phyloP scores from a whole-genome alignment of 2,329 filamentous ascomycete species.

The Dothideomycetes sp. region DNA sequence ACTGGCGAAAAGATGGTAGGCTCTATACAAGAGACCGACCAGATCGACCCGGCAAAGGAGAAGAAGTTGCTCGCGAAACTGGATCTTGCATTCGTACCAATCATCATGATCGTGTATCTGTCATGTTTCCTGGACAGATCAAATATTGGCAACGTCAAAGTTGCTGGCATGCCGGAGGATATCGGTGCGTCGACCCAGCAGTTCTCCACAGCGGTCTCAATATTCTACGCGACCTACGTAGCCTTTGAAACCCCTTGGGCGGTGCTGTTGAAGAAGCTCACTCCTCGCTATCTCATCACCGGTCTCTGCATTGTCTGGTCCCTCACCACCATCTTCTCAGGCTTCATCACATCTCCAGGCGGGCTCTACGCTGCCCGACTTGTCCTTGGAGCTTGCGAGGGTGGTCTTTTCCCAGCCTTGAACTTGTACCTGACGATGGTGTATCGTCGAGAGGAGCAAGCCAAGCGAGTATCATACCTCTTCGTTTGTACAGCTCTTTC shows the following conservation, averaged over 20 bases:
- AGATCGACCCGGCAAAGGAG: slow-evolving; percentile 35
- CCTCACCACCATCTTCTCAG: slow-evolving; percentile 37
- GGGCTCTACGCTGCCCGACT: slow-evolving; percentile 28
- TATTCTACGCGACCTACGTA: slow-evolving; percentile 44
- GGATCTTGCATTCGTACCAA: slow-evolving; percentile 37
- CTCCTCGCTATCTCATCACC: slow-evolving; percentile 30
- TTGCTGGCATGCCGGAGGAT: slow-evolving; percentile 35
- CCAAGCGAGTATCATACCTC: slow-evolving; percentile 30
- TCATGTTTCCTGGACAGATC: slow-evolving; percentile 44
- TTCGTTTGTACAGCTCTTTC: slow-evolving; percentile 30
- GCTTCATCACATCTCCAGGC: slow-evolving; percentile 32
- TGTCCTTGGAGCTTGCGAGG: slow-evolving; percentile 16
- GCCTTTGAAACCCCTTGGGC: slow-evolving; percentile 37
- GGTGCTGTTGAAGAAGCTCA: slow-evolving; percentile 37
- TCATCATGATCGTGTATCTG: slow-evolving; percentile 46
- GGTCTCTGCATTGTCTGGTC: slow-evolving; percentile 35
- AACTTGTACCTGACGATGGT: slow-evolving; percentile 27
- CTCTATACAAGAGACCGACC: slow-evolving; percentile 1
- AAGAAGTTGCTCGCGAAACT: slow-evolving; percentile 36
- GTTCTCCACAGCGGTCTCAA: slow-evolving; percentile 37
- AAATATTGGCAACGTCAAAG: slow-evolving; percentile 36
- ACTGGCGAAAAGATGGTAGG: slow-evolving; percentile 2
- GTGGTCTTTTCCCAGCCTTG: slow-evolving; percentile 15
- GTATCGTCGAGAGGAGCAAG: slow-evolving; percentile 32
- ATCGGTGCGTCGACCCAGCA: slow-evolving; percentile 30